Conservation (phyloP, 2,329 filamentous ascomycete species). For the Fusarium sp. region DNA sequence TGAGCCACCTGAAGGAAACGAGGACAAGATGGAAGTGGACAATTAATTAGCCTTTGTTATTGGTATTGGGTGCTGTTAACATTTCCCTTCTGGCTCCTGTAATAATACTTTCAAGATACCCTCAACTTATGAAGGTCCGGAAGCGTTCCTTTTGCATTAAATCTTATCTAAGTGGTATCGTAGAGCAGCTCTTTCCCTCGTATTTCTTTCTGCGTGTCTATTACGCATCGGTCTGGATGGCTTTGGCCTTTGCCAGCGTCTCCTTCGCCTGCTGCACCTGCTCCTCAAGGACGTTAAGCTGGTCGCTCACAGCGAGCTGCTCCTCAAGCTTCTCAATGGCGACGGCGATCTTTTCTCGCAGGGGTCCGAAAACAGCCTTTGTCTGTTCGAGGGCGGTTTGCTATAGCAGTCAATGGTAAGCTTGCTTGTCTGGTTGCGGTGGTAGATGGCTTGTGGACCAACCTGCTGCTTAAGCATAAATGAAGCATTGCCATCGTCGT, state of each 20-base stretch:
- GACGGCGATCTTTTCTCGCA: constrained; percentile 76
- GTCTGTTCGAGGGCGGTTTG: constrained; percentile 87
- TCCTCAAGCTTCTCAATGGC: constrained; percentile 80
- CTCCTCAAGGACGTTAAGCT: constrained; percentile 56
- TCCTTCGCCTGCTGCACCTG: constrained; percentile 68
- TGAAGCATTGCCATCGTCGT: constrained; percentile 75
- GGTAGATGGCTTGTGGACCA: constrained; percentile 53
- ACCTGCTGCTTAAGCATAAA: constrained; percentile 88
- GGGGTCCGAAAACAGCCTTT: constrained; percentile 78
- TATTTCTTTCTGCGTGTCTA: background rate
- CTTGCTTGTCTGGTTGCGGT: constrained; percentile 6
- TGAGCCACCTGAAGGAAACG: constrained; percentile 59
- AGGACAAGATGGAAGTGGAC: constrained; percentile 75
- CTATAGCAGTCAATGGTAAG: constrained; percentile 56
- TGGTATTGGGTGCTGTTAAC: background rate
- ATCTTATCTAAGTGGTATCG: constrained; percentile 34
- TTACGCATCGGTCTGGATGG: constrained; percentile 28
- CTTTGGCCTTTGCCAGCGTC: constrained; percentile 62
- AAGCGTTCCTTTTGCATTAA: constrained; percentile 11
- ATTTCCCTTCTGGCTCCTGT: background rate
- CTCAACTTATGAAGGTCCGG: constrained; percentile 34
- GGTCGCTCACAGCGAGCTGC: constrained; percentile 74
- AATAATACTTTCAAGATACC: constrained; percentile 44
- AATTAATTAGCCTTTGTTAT: constrained; percentile 36
- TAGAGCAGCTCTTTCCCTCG: constrained; percentile 9